These are phyloP conservation scores for Abelmoschus esculentus DNA, from an alignment of 345 rosid species.

Conservation along the genomic window DNA sequence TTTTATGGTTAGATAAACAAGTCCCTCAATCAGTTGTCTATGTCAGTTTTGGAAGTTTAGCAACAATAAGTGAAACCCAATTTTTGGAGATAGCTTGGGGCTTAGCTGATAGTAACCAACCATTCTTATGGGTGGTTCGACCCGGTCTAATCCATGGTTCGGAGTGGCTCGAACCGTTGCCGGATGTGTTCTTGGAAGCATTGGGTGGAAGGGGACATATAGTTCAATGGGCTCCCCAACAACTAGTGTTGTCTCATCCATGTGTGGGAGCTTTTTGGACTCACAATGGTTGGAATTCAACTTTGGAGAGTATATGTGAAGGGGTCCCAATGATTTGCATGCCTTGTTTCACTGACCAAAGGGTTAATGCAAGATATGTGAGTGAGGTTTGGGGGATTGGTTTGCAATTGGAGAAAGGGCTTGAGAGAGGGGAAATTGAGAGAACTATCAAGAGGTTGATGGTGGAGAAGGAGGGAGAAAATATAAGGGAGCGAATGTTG, in stretches of 20 bases:
- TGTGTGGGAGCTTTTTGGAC: conserved; percentile 58
- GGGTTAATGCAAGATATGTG: conserved; percentile 39
- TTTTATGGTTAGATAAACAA: conserved; percentile 45
- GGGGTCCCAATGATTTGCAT: conserved; percentile 68
- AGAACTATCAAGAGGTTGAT: conserved; percentile 22
- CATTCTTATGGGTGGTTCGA: conserved; percentile 63
- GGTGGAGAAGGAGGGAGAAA: conserved; percentile 24
- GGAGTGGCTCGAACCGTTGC: conserved; percentile 29
- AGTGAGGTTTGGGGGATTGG: conserved; percentile 50
- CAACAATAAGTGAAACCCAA: conserved; percentile 23
- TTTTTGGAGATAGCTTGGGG: conserved; percentile 48
- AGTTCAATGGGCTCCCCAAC: conserved; percentile 61
- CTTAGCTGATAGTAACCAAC: conserved; percentile 29
- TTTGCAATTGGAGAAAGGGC: conserved; percentile 25
- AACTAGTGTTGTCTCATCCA: conserved; percentile 41
- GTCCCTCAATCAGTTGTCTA: conserved; percentile 36
- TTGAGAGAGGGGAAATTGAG: conserved; percentile 36
- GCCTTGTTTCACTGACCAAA: conserved; percentile 54
- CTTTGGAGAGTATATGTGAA: conserved; percentile 49
- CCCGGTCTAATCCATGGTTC: conserved; percentile 25
- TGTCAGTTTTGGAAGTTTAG: conserved; percentile 52
- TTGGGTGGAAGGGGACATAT: conserved; percentile 34
- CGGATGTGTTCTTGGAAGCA: conserved; percentile 36
- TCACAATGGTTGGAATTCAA: conserved; percentile 64
- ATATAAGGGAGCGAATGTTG: conserved; percentile 22